Percentiles rank a stretch among this genome's conserved stretches.
Conservation (phyloP, 352 stramenopile species). For the Pythium sp. region DNA sequence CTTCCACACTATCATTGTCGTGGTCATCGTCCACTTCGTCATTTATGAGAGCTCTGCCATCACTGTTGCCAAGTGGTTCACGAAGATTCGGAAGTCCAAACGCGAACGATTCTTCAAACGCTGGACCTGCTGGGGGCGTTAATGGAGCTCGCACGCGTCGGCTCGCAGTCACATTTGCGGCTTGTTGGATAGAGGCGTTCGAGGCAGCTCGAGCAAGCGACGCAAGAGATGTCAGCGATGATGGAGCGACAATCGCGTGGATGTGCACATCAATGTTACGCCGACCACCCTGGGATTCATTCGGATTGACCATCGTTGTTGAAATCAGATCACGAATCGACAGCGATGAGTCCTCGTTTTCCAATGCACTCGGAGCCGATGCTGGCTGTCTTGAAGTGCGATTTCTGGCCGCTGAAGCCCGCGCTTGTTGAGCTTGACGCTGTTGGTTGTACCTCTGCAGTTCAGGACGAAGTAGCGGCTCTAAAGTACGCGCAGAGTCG, state of each 20-base stretch:
- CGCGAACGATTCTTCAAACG: conserved; percentile 34
- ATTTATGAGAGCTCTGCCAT: conserved; percentile 26
- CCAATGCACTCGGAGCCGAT: conserved; percentile 15
- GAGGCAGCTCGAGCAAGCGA: conserved; percentile 29
- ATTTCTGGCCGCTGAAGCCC: conserved; percentile 1
- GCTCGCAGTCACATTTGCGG: conserved; percentile 3
- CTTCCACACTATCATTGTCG: conserved; percentile 27
- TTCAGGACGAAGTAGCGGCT: conserved; percentile 59
- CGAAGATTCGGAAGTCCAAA: conserved; percentile 37
- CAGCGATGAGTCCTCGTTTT: conserved; percentile 44
- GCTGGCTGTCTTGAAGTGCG: conserved; percentile 7
- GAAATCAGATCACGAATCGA: conserved; percentile 66
- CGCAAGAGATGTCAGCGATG: conserved; percentile 64
- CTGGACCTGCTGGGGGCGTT: conserved; percentile 21
- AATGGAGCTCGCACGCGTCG: conserved; percentile 19
- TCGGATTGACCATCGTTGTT: conserved; percentile 25
- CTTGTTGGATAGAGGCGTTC: conserved; percentile 9
- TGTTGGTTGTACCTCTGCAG: conserved; percentile 36
- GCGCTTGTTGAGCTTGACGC: conserved; percentile 30
- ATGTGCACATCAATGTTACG: conserved; percentile 88
- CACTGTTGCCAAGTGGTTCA: conserved; percentile 21
- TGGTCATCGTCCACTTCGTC: conserved; percentile 28
- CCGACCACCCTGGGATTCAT: conserved; percentile 32
- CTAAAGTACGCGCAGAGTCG: conserved; percentile 60
- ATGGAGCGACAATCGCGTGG: conserved; percentile 79